Evolutionary conservation across 78 protist species (phyloP).

Genomic region (Ministeria vibrans): DNA sequence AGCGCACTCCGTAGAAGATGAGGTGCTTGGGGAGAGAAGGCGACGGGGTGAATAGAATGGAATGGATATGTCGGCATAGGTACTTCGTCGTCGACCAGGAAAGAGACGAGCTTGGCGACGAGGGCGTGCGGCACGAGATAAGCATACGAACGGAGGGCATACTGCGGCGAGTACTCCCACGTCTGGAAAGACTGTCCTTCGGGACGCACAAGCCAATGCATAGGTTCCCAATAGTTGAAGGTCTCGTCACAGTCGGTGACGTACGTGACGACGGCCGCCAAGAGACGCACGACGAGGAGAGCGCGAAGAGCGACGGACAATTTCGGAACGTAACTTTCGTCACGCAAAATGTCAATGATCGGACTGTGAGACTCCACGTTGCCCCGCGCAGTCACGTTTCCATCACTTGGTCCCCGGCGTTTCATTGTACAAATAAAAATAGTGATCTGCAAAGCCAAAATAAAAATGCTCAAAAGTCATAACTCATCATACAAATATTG

Average conservation of each 20-base stretch:
- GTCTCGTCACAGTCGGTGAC: conserved; percentile 87
- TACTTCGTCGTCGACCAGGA: neutral
- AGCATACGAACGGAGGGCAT: conserved; percentile 73
- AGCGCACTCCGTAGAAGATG: neutral
- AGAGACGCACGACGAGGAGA: neutral
- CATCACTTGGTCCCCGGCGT: no score
- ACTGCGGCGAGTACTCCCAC: conserved; percentile 78
- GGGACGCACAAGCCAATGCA: neutral
- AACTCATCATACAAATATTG: no score
- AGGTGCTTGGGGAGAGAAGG: neutral
- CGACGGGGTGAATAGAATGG: neutral
- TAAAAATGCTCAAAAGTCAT: no score
- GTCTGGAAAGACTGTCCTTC: conserved; percentile 77
- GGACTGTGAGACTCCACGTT: no score
- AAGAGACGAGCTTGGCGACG: neutral
- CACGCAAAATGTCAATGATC: no score
- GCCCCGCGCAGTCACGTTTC: no score
- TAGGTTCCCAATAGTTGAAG: conserved; percentile 93
- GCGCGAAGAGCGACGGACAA: neutral
- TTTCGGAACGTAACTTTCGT: no score
- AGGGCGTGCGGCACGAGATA: conserved; percentile 45
- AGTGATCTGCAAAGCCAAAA: no score
- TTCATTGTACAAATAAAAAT: no score
- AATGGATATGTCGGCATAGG: neutral
- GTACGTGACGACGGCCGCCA: neutral